These are phyloP conservation scores for Beauveria sp. DNA, from an alignment of 2,329 filamentous ascomycete genomes.

Conservation along the genomic window DNA sequence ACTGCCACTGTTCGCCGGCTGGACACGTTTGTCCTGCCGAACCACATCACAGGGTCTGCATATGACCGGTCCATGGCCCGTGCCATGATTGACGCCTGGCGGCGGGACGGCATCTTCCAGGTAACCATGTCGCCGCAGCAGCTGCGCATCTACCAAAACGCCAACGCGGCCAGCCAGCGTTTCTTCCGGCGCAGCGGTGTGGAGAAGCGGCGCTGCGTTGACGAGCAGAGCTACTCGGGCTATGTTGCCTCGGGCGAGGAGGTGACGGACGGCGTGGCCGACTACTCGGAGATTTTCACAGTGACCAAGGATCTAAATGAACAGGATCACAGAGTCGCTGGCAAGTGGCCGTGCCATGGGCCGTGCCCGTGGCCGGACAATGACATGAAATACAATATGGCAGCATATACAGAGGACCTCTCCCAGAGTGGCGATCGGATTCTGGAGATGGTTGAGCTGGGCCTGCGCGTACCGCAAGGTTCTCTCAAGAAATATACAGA, in stretches of 20 bases:
- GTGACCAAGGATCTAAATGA: conserved; percentile 39
- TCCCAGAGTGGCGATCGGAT: conserved; percentile 35
- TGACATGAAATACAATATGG: conserved; percentile 32
- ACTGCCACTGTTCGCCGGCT: conserved; percentile 21
- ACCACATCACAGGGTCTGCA: conserved; percentile 25
- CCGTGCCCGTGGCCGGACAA: conserved; percentile 40
- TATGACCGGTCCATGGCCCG: conserved; percentile 30
- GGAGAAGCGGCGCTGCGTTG: conserved; percentile 35
- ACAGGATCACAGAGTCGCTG: conserved; percentile 30
- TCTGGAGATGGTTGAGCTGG: conserved; percentile 38
- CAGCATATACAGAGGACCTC: conserved; percentile 33
- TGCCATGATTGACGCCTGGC: conserved; percentile 35
- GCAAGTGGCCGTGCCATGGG: conserved; percentile 42
- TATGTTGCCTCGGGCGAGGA: conserved; percentile 44
- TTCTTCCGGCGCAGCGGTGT: conserved; percentile 31
- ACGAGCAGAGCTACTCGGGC: conserved; percentile 38
- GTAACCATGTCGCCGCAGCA: conserved; percentile 32
- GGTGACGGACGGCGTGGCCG: conserved; percentile 39
- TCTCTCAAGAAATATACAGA: conserved; percentile 33
- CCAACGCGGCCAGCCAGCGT: conserved; percentile 27
- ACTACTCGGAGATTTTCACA: conserved; percentile 46
- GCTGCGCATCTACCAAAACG: conserved; percentile 27
- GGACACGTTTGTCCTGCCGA: conserved; percentile 35
- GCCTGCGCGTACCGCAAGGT: conserved; percentile 31
- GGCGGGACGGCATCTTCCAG: conserved; percentile 38